Percentiles rank a stretch among this genome's conserved stretches.
phyloP scores from a whole-genome alignment of 176 grass and related monocot species.

The Phoenix dactylifera region DNA sequence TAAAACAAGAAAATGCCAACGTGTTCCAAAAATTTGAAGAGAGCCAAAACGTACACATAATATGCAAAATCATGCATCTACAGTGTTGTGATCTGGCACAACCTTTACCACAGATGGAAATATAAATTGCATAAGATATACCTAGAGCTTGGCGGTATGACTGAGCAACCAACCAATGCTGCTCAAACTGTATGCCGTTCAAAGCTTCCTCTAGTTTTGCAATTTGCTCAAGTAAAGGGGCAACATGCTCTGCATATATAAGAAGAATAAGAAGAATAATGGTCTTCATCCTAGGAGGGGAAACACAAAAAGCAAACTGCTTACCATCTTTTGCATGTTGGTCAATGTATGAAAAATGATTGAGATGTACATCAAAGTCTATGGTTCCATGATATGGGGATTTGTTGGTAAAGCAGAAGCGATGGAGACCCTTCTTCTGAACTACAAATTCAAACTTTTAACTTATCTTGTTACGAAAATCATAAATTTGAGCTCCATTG shows the following conservation, averaged over 20 bases:
- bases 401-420: slow-evolving; percentile 84
- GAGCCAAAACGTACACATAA: too few relatives aligned
- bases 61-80: too few relatives aligned
- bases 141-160: slow-evolving; percentile 79
- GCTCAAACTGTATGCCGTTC: slow-evolving; percentile 84
- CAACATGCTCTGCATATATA: slow-evolving; percentile 69
- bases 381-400: slow-evolving; percentile 90
- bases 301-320: background rate
- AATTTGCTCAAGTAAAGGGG: slow-evolving; percentile 77
- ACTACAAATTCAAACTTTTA: slow-evolving; percentile 85
- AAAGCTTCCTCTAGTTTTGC: slow-evolving; percentile 79
- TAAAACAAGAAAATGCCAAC: too few relatives aligned
- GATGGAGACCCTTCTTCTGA: slow-evolving; percentile 61
- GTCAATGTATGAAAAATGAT: slow-evolving; percentile 65
- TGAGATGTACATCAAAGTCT: slow-evolving; percentile 80
- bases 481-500: slow-evolving; percentile 49
- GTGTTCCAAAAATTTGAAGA: too few relatives aligned
- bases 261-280: slow-evolving; percentile 2
- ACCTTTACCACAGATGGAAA: too few relatives aligned
- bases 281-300: background rate
- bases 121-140: slow-evolving; percentile 19
- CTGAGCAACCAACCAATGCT: slow-evolving; percentile 84
- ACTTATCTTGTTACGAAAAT: slow-evolving; percentile 60
- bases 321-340: slow-evolving; percentile 88
- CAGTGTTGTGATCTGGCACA: too few relatives aligned